Percentiles rank a stretch among this genome's conserved stretches.
These are phyloP conservation scores for Nectriaceae sp. DNA, from an alignment of 2,329 filamentous ascomycete species.

Conservation along the genomic window DNA sequence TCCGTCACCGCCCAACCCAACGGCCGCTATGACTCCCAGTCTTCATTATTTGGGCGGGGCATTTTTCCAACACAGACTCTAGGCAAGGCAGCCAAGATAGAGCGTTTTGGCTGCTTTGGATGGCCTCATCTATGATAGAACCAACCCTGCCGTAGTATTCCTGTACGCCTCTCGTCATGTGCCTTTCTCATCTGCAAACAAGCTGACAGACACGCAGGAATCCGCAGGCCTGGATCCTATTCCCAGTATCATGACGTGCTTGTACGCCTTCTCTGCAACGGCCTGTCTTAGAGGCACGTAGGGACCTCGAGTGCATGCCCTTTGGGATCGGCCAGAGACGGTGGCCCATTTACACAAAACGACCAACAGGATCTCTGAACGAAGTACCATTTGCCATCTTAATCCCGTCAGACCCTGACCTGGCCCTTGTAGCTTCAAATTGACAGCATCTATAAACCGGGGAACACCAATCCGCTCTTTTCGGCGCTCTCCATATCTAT, in stretches of 20 bases:
- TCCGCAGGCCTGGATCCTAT: conserved; percentile 1
- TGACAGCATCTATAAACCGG: too few relatives aligned
- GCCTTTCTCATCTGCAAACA: conserved; percentile 2
- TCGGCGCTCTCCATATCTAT: too few relatives aligned
- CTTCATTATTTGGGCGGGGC: not conserved
- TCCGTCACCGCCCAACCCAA: conserved; percentile 21
- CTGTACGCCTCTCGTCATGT: conserved; percentile 4
- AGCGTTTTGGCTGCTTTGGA: not conserved
- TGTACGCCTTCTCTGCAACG: conserved; percentile 12
- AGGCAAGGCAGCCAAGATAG: conserved; percentile 16
- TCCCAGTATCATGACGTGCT: conserved; percentile 3
- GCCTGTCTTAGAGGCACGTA: conserved; percentile 7
- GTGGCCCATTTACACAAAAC: too few relatives aligned
- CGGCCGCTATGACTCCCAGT: not conserved
- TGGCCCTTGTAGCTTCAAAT: too few relatives aligned
- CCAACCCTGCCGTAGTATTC: not conserved
- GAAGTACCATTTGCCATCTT: too few relatives aligned
- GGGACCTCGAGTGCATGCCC: not conserved
- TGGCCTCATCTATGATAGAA: not conserved
- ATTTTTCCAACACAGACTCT: not conserved
- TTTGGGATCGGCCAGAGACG: too few relatives aligned
- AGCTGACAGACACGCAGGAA: not conserved
- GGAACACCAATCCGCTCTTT: too few relatives aligned
- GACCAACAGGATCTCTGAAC: too few relatives aligned
- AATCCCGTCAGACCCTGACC: too few relatives aligned